phyloP scores from a whole-genome alignment of 1,284 basidiomycete genomes.

The Sanghuangporus sanghuang region DNA sequence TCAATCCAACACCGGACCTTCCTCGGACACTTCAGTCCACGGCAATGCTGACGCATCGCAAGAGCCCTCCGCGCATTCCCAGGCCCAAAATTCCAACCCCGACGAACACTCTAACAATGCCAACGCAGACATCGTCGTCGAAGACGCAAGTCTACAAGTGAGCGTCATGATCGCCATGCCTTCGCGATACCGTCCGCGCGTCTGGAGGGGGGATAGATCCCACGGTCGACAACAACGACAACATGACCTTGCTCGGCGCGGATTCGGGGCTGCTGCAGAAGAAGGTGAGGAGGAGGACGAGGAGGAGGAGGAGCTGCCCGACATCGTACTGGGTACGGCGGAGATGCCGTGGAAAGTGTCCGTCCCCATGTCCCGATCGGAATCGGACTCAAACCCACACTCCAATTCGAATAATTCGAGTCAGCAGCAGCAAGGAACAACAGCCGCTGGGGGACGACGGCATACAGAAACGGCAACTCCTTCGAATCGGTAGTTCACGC shows the following conservation, averaged over 20 bases:
- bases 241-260: background rate
- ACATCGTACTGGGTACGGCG: constrained; percentile 41
- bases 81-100: background rate
- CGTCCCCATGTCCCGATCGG: background rate
- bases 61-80: constrained; percentile 17
- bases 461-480: too few species aligned
- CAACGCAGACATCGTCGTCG: constrained; percentile 30
- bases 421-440: too few species aligned
- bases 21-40: constrained; percentile 19
- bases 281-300: constrained; percentile 24
- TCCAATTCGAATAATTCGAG: background rate
- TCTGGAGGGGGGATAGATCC: constrained; percentile 11
- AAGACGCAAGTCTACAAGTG: constrained; percentile 37
- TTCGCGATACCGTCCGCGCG: constrained; percentile 28
- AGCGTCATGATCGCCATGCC: constrained; percentile 64
- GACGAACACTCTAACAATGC: background rate
- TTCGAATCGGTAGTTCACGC: too few species aligned
- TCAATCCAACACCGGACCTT: constrained; percentile 24
- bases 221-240: constrained; percentile 19
- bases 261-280: background rate
- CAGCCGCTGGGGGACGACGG: too few species aligned
- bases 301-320: constrained; percentile 37
- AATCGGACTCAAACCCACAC: background rate
- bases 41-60: too few species aligned
- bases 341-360: constrained; percentile 28